phyloP scores from a whole-genome alignment of 192 early-diverging fungal species.

The Piromyces sp. region DNA sequence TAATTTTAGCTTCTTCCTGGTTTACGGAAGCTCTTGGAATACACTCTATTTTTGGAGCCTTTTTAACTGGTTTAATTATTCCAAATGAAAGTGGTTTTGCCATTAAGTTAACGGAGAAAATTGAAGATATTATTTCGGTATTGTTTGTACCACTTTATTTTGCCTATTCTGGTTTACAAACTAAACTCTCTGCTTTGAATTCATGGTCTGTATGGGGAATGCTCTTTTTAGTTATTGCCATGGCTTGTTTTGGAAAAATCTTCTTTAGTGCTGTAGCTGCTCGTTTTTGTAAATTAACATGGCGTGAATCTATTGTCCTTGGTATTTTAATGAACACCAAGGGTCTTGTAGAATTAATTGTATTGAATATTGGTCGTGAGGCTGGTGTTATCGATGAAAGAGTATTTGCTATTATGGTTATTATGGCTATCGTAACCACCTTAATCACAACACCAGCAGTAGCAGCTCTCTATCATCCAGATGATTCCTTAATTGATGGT shows the following conservation, averaged over 20 bases:
- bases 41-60: constrained; percentile 87
- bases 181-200: constrained; percentile 56
- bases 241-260: constrained; percentile 73
- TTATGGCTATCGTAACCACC: constrained; percentile 75
- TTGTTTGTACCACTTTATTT: constrained; percentile 88
- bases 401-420: constrained; percentile 55
- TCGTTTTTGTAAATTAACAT: constrained; percentile 43
- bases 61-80: constrained; percentile 66
- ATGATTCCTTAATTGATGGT: neutral
- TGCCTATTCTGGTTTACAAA: constrained; percentile 80
- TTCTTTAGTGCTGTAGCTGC: constrained; percentile 58
- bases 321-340: constrained; percentile 92
- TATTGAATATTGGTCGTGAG: constrained; percentile 79
- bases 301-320: constrained; percentile 68
- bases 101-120: constrained; percentile 71
- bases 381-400: constrained; percentile 59
- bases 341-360: constrained; percentile 87
- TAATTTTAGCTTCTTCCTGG: constrained; percentile 42
- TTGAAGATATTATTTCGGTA: constrained; percentile 75
- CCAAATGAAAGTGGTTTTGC: constrained; percentile 81
- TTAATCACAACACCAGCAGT: constrained; percentile 71
- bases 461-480: constrained; percentile 47
- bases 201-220: constrained; percentile 56
- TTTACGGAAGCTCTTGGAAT: constrained; percentile 77
- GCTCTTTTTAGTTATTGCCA: constrained; percentile 52